phyloP scores from a whole-genome alignment of 371 early-diverging fungal species.

The Mortierella sp. region DNA sequence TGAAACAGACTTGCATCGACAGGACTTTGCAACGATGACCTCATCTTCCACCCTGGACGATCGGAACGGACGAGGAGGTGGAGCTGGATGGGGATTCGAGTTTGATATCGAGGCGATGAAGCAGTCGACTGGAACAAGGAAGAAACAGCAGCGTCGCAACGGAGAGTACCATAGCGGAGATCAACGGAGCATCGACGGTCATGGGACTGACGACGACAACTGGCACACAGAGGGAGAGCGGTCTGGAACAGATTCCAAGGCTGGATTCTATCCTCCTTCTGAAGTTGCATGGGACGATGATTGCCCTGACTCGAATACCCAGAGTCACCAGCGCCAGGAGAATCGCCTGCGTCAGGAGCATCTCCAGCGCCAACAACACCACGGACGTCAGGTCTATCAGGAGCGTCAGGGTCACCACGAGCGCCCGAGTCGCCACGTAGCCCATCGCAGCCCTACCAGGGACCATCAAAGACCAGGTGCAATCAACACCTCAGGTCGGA shows the following conservation, averaged over 20 bases:
- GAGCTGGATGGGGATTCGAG: slow-evolving; percentile 7
- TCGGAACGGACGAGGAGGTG: neutral
- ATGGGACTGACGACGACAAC: slow-evolving; percentile 8
- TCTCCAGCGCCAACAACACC: neutral
- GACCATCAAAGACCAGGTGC: neutral
- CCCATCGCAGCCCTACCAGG: neutral
- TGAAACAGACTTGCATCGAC: neutral
- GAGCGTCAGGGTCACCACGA: neutral
- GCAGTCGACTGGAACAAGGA: neutral
- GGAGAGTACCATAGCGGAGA: neutral
- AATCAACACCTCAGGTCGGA: neutral
- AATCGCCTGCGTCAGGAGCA: neutral
- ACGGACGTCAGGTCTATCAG: neutral
- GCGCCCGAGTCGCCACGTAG: neutral
- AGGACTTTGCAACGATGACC: neutral
- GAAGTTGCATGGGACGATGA: neutral
- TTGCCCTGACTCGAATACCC: neutral
- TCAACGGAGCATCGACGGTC: neutral
- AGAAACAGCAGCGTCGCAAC: neutral
- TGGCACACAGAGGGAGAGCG: neutral
- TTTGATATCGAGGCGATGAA: slow-evolving; percentile 18
- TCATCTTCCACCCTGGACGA: neutral
- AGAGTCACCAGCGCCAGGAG: neutral
- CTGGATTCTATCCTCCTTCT: neutral
- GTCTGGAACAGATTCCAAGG: neutral